Evolutionary conservation across 352 stramenopile species (phyloP), one percentile per base, ranked within the genome.

Genomic region (Phytophthora ramorum): DNA sequence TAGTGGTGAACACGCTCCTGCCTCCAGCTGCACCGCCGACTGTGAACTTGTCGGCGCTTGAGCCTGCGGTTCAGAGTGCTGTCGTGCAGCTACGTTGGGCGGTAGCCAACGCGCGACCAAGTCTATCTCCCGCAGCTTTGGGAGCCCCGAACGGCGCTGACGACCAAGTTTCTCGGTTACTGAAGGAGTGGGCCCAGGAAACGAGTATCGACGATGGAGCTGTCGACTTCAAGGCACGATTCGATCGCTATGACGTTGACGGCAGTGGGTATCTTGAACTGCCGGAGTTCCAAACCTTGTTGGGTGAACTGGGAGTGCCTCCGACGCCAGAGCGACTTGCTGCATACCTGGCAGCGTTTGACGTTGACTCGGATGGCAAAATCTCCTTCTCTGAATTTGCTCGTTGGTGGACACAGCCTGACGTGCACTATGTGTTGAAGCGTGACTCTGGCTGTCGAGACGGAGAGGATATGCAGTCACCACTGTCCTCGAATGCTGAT

Each of bases 321-420:
- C 75, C 84, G 1, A 94, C 87, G 7, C 78, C 80, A 9, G 92
- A 97, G 60, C 85, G 89, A 19, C 78, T 97, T 30, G 76, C 78
- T 17, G 78, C 85, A n/a, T 97, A 96, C 43, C 79, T 97, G 57
- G 73, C 76, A 30, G 87, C 87, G 44, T 94, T 98, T 30, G 91
- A 97, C 46, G 69, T 73, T 4, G 79, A 97, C 62, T 68, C 75
- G 12, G 87, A 97, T 62, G 92, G 89, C 50, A 87, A 82, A 48
- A 87, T 98, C 34, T 95, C 85, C 30, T 96, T 94, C 46, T 41
- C 80, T 2, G 87, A 98, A 65, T 98, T 98, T 50, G 85, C 82
- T 35, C 63, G 69, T 16, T 98, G 93, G 92, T 98, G 93, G 93
- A 91, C 71, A 47, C 76, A 81, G 6, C 63, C 81, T 0, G 83